Evolutionary conservation across 2,329 filamentous ascomycete genomes (phyloP), one percentile per base, ranked within the genome.

Genomic region (Talaromyces rugulosus): DNA sequence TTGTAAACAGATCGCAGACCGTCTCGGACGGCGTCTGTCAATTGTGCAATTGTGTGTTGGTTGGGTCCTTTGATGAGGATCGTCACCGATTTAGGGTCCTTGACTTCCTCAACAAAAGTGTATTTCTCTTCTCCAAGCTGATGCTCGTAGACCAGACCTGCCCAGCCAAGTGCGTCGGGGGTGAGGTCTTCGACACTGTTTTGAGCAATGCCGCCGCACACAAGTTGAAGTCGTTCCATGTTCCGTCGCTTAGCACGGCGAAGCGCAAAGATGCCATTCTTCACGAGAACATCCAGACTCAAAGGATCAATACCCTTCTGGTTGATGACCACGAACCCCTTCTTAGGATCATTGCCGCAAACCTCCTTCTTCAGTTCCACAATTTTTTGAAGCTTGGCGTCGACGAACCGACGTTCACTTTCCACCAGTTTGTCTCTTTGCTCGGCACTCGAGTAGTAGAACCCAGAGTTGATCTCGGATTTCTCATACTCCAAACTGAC

Each of bases 401-500:
- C 95, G 53, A 99, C 92, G 70, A 97, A 97, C 65, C 91, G 87
- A 66, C 95, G 89, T 82, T 99, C 95, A 72, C 92, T 96, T 82
- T 98, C 95, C 11, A 99, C 95, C 47, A 99, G 87, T 83, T 98
- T 99, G 72, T 98, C 95, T 68, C 95, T 87, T 82, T 99, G 95
- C 68, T 97, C 93, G 31, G 95, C 95, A 73, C 89, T 96, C 40
- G 91, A 96, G 82, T 99, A 99, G 84, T 96, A 99, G 84, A 99
- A 99, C 58, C 93, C 88, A 47, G 93, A 97, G 85, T 99, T 99
- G 78, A 99, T 96, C 80, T 99, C 95, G 0, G 93, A 94, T 83
- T 99, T 99, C 79, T 99, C 95, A 77, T 99, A 99, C 77, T 99
- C 95, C 65, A 99, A 82, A 76, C 91, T 96, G 75, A 99, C 94